Evolutionary conservation across 2,329 filamentous ascomycete genomes (phyloP).

Genomic region (Lojkania enalia): DNA sequence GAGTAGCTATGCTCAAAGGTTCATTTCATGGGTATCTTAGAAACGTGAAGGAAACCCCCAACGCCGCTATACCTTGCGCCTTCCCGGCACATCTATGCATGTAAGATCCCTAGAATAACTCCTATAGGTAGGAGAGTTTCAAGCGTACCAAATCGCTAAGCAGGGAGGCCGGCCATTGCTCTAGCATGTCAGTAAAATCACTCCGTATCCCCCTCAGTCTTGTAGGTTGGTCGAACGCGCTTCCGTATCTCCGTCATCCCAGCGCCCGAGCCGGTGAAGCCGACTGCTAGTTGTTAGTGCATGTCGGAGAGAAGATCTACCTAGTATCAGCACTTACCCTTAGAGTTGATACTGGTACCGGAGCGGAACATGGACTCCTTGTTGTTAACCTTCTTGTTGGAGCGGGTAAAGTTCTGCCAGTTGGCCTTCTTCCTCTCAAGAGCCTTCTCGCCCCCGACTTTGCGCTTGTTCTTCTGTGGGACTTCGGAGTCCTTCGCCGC

Average conservation of each 20-base stretch:
- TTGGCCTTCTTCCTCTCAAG: conserved; percentile 88
- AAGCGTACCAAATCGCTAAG: no score
- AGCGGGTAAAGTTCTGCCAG: conserved; percentile 90
- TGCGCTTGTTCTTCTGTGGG: conserved; percentile 67
- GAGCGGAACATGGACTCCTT: conserved; percentile 98
- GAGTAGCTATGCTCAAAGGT: no score
- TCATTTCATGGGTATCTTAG: no score
- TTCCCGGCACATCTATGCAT: no score
- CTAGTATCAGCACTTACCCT: conserved; percentile 64
- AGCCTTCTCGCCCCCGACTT: conserved; percentile 87
- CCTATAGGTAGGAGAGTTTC: no score
- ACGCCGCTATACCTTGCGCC: no score
- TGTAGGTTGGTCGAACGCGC: conserved; percentile 68
- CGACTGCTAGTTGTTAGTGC: conserved; percentile 64
- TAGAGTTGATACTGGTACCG: conserved; percentile 79
- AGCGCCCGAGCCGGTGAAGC: conserved; percentile 93
- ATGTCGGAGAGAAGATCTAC: neutral
- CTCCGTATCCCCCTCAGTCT: conserved; percentile 70
- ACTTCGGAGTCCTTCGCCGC: conserved; percentile 60
- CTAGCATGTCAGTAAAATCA: no score
- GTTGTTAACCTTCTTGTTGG: conserved; percentile 72
- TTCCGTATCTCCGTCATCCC: conserved; percentile 91
- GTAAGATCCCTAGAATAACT: no score
- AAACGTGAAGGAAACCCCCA: no score
- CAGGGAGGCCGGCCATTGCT: no score